Evolutionary conservation across 2,329 filamentous ascomycete species (phyloP).

Genomic region (Aspergillus ustus): DNA sequence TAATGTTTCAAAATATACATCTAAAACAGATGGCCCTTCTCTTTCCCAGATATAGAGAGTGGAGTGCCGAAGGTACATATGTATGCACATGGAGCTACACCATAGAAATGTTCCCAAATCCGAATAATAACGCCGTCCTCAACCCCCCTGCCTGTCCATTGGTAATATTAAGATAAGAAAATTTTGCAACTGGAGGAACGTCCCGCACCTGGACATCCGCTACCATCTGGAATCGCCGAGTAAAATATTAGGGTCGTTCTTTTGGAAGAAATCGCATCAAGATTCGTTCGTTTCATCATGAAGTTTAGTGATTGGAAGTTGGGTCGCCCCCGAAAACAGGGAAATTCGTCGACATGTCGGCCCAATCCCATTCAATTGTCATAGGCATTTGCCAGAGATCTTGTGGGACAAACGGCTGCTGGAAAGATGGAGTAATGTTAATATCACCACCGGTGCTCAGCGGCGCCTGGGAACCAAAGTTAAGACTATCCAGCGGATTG

Average conservation of each 20-base stretch:
- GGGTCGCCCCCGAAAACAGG: constrained; percentile 38
- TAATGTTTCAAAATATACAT: constrained; percentile 8
- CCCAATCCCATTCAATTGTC: constrained; percentile 91
- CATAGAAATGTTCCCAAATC: not conserved
- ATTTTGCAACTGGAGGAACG: constrained; percentile 1
- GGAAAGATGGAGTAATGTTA: constrained; percentile 58
- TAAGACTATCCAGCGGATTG: constrained; percentile 37
- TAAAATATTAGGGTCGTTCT: not conserved
- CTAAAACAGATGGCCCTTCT: not conserved
- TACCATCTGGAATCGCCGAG: not conserved
- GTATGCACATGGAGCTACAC: constrained; percentile 6
- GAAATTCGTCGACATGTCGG: constrained; percentile 48
- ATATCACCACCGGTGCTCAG: constrained; percentile 36
- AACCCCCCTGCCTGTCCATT: constrained; percentile 7
- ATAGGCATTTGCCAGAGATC: constrained; percentile 96
- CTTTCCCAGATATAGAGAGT: constrained; percentile 10
- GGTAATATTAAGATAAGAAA: not conserved
- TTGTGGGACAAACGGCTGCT: constrained; percentile 87
- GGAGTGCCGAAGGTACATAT: constrained; percentile 5
- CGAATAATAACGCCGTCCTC: constrained; percentile 5
- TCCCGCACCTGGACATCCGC: not conserved
- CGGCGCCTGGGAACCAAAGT: constrained; percentile 37
- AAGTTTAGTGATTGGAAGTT: constrained; percentile 32
- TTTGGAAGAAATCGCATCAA: not conserved
- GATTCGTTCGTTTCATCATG: constrained; percentile 23